phyloP scores from a whole-genome alignment of 2,329 filamentous ascomycete species.

The Xylaria hypoxylon region DNA sequence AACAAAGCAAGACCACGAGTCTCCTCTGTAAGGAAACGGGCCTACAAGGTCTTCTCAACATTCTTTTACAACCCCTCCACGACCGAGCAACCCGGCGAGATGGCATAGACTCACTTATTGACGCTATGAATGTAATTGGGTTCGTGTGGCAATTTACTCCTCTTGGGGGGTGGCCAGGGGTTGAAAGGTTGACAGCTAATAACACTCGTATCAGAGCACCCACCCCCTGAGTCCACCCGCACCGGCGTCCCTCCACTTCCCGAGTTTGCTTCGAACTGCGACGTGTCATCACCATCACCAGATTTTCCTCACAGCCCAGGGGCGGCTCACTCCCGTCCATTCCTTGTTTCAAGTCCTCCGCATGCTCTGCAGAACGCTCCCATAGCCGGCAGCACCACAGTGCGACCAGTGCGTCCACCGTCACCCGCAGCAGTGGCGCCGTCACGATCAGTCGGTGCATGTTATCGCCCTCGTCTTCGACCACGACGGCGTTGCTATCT shows the following conservation, averaged over 20 bases:
- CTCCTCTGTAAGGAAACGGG: too few relatives aligned
- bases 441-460: conserved; percentile 30
- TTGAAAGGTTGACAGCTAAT: too few relatives aligned
- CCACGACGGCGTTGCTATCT: conserved; percentile 13
- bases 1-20: too few relatives aligned
- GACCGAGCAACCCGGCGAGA: too few relatives aligned
- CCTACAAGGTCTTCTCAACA: too few relatives aligned
- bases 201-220: conserved; percentile 46
- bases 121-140: too few relatives aligned
- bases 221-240: conserved; percentile 34
- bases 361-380: conserved; percentile 27
- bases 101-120: too few relatives aligned
- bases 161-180: too few relatives aligned
- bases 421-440: conserved; percentile 20
- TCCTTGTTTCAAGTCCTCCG: conserved; percentile 1
- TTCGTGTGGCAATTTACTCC: too few relatives aligned
- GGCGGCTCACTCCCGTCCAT: conserved; percentile 19
- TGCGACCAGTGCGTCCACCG: conserved; percentile 28
- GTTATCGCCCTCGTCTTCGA: conserved; percentile 29
- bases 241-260: conserved; percentile 12
- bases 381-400: conserved; percentile 34
- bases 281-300: conserved; percentile 14
- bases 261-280: conserved; percentile 25
- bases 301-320: not conserved
- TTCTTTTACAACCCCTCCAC: too few relatives aligned